These are phyloP conservation scores for Sodiomyces alkalinus DNA, from an alignment of 2,329 filamentous ascomycete species.

Conservation along the genomic window DNA sequence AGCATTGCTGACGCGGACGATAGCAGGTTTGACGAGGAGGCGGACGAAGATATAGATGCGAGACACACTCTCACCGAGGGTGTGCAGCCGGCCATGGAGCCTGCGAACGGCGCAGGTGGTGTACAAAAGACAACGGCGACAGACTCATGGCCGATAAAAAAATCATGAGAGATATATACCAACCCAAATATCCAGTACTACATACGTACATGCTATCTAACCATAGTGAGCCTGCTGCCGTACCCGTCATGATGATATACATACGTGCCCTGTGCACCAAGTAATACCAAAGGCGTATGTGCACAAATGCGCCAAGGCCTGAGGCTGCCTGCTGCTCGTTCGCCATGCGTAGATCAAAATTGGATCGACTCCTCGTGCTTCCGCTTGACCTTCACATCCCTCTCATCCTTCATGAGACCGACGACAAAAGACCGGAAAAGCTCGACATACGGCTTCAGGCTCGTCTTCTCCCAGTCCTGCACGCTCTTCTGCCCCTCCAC, in stretches of 20 bases:
- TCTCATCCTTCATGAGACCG: conserved; percentile 62
- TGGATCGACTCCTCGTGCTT: conserved; percentile 39
- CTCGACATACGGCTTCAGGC: conserved; percentile 82
- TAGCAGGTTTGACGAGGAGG: conserved; percentile 11
- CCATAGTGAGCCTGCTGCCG: conserved; percentile 2
- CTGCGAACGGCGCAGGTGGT: too few species aligned
- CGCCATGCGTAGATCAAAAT: conserved; percentile 22
- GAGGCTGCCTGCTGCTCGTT: not conserved
- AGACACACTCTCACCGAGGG: too few species aligned
- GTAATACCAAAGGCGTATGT: too few species aligned
- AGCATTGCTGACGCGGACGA: conserved; percentile 12
- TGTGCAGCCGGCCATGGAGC: too few species aligned
- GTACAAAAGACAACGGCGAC: too few species aligned
- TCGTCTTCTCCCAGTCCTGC: conserved; percentile 94
- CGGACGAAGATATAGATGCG: conserved; percentile 15
- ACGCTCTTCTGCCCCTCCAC: conserved; percentile 27
- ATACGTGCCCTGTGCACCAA: too few species aligned
- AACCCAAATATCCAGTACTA: not conserved
- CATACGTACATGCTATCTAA: not conserved
- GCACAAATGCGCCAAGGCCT: too few species aligned
- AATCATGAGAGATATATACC: too few species aligned
- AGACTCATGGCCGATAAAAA: too few species aligned
- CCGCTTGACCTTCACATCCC: conserved; percentile 37
- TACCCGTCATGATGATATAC: conserved; percentile 5
- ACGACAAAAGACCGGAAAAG: conserved; percentile 74